Evolutionary conservation across 805 yeast species (phyloP).

Genomic region (Dipodascopsis tothii): DNA sequence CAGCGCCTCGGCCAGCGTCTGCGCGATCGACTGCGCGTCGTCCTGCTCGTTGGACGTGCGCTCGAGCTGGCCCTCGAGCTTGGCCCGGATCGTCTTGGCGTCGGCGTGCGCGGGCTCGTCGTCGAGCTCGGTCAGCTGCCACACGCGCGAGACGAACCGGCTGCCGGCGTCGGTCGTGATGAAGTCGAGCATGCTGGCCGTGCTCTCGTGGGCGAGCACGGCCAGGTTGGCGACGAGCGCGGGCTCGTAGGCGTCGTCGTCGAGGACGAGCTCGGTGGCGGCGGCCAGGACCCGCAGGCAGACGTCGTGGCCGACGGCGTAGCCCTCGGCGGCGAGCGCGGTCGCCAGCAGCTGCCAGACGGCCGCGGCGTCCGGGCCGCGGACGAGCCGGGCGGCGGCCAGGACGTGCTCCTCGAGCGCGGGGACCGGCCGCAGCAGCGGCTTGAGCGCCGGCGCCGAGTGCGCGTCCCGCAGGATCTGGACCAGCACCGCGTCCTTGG

Average conservation of each 20-base stretch:
- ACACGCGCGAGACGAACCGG: slow-evolving; percentile 33
- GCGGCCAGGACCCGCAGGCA: background rate
- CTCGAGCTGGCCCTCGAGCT: slow-evolving; percentile 17
- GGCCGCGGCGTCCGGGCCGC: background rate
- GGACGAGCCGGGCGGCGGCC: background rate
- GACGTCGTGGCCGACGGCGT: background rate
- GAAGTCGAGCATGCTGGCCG: slow-evolving; percentile 26
- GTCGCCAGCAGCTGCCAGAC: background rate
- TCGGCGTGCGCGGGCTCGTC: slow-evolving; percentile 2
- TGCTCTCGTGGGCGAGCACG: slow-evolving; percentile 5
- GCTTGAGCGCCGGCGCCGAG: slow-evolving; percentile 1
- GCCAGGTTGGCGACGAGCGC: slow-evolving; percentile 28
- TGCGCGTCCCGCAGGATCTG: too few species aligned
- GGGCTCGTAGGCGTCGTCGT: slow-evolving; percentile 29
- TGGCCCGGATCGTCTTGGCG: slow-evolving; percentile 11
- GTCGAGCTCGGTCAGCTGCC: slow-evolving; percentile 16
- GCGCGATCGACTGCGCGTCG: slow-evolving; percentile 5
- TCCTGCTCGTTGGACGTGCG: background rate
- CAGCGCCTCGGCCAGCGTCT: slow-evolving; percentile 12
- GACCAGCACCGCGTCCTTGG: slow-evolving; percentile 4
- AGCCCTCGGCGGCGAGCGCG: background rate
- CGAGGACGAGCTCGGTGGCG: background rate
- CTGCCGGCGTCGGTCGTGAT: slow-evolving; percentile 32
- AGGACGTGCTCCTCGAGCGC: slow-evolving; percentile 7
- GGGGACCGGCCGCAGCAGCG: slow-evolving; percentile 1